Percentiles rank a stretch among this genome's conserved stretches.
Conservation (phyloP, 257 asterid genomes). For the Ilex aquifolium region DNA sequence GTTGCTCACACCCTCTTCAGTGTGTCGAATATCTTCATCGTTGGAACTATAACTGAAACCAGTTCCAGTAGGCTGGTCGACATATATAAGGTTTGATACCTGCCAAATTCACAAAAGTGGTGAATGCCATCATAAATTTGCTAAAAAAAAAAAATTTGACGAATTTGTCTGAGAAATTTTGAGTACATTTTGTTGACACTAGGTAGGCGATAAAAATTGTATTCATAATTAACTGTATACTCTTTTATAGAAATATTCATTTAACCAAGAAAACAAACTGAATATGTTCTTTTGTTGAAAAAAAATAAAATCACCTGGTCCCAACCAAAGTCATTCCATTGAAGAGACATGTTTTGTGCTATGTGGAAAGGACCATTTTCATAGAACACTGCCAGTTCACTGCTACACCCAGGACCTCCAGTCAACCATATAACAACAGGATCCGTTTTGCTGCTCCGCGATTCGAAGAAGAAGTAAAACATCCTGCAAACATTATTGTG, state of each 20-base stretch:
- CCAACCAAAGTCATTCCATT: slow-evolving; percentile 80
- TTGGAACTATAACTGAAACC: slow-evolving; percentile 54
- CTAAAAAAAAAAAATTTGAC: no score
- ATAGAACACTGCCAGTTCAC: slow-evolving; percentile 67
- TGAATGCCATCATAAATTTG: no score
- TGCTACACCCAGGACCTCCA: slow-evolving; percentile 89
- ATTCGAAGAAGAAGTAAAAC: slow-evolving; percentile 78
- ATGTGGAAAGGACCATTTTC: slow-evolving; percentile 78
- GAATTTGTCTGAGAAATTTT: no score
- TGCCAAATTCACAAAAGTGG: slow-evolving; percentile 6
- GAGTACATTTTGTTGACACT: no score
- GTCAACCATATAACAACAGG: slow-evolving; percentile 77
- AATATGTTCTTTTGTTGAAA: neutral
- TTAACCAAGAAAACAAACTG: no score
- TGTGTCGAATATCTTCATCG: slow-evolving; percentile 31
- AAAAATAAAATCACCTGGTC: slow-evolving; percentile 48
- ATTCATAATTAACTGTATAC: no score
- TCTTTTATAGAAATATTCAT: no score
- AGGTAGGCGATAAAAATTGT: no score
- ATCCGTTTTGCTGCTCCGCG: slow-evolving; percentile 42
- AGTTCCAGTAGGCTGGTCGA: slow-evolving; percentile 62
- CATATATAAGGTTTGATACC: slow-evolving; percentile 51
- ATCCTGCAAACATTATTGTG: slow-evolving; percentile 38
- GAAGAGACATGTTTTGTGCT: slow-evolving; percentile 42
- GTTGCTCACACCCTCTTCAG: slow-evolving; percentile 49